Evolutionary conservation across 1,139 yeast genomes (phyloP), one percentile per base, ranked within the genome.

Genomic region (Candida labiduridarum): DNA sequence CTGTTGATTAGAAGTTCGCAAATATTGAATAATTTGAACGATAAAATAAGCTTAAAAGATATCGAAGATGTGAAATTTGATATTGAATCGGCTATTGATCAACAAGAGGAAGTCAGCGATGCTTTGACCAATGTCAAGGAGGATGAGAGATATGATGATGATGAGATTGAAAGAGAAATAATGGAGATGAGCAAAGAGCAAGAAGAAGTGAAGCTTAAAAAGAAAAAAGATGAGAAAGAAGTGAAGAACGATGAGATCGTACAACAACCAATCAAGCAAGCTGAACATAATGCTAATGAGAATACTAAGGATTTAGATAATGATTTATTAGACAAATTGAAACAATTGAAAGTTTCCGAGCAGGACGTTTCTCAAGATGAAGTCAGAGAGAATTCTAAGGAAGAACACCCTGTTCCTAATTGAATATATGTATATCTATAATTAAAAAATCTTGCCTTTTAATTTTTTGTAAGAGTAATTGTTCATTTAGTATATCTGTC

Each of bases 11-110:
- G 63, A 3, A 74, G 82, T 7, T 61, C 76, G 1, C 57, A 58
- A 55, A 71, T 57, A 39, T 73, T 65, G 68, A 67, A 54, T 55
- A 66, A 55, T 57, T 69, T 59, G 69, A 80, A 67, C 52, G 49
- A 58, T 7, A 60, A 63, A 45, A 57, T 73, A 2, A 63, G 66
- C 34, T 27, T 71, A 2, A 67, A 62, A 14, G 71, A 71, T 15
- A 47, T 75, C 4, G 69, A 68, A 14, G 63, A 70, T 0, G 57
- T 81, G 6, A 66, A 77, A 53, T 66, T 66, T 29, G 79, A 76
- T 15, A 57, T 82, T 4, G 72, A 73, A 22, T 78, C 72, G 7
- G 76, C 76, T 48, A 67, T 73, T 27, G 64, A 59, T 0, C 63
- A 64, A 12, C 59, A 69, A 4, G 68, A 72, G 45, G 68, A 67